Evolutionary conservation across 2,329 filamentous ascomycete genomes (phyloP), one percentile per base, ranked within the genome.

Genomic region (Fonsecaea nubica): DNA sequence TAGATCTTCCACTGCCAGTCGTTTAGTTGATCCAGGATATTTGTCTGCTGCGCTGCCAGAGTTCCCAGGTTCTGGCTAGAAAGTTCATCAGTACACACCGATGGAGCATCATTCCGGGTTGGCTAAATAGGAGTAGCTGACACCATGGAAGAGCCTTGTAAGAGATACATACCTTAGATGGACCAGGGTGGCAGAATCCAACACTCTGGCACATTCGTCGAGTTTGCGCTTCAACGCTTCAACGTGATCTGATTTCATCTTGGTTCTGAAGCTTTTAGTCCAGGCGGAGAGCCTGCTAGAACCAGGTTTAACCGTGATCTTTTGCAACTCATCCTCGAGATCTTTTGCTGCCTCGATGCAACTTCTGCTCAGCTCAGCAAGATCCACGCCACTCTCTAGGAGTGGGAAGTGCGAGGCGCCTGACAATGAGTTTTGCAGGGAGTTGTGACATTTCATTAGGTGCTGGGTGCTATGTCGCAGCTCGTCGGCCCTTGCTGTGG

Each of bases 21-120:
- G 33, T 40, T 18, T 3, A 62, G 50, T 10, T 42, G 10, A 4
- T 38, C 30, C 25, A 53, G n/a, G n/a, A 62, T 7, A 21, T 54
- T 30, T 53, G 30, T 62, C 42, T 60, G 58, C 25, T 52, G 58
- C n/a, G 38, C 10, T 33, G 40, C 38, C 10, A 62, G 10, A 18
- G n/a, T 42, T n/a, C 59, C 48, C 48, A 62, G 36, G 25, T 55
- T 62, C n/a, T 55, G 59, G 36, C 59, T 62, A 25, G 13, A 9
- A 30, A 25, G 25, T 4, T n/a, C 36, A 12, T 25, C 13, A n/a
- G 15, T 25, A 25, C 7, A 40, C 40, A 13, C 1, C 25, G 52
- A n/a, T 32, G 13, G 13, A 4, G 1, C 13, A 9, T 42, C 21
- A 12, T 15, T 15, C 3, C n/a, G 12, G 12, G 2, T 40, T 13